Percentiles rank a stretch among this genome's conserved stretches.
Evolutionary conservation across 805 yeast species (phyloP).

Genomic region (Ogataea philodendri): DNA sequence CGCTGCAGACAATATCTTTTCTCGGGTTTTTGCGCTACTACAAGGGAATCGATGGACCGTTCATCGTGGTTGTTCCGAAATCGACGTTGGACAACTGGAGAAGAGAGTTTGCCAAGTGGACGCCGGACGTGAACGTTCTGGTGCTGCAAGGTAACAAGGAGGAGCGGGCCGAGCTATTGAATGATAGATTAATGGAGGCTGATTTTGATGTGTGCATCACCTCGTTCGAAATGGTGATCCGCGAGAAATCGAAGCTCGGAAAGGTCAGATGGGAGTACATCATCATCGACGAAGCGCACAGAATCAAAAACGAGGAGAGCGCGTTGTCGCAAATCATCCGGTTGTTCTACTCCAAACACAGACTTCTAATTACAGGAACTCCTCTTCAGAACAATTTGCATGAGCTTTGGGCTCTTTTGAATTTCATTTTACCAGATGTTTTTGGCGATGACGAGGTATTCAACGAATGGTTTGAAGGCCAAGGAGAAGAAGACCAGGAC

Average conservation of each 20-base stretch:
- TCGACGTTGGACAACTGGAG: constrained; percentile 96
- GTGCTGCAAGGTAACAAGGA: constrained; percentile 91
- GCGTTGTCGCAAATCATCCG: constrained; percentile 90
- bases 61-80: constrained; percentile 88
- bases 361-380: constrained; percentile 91
- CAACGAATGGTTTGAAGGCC: constrained; percentile 84
- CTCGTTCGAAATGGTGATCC: constrained; percentile 88
- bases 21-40: constrained; percentile 82
- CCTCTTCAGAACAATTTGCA: constrained; percentile 94
- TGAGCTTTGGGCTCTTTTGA: constrained; percentile 92
- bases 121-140: constrained; percentile 85
- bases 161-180: constrained; percentile 61
- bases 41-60: constrained; percentile 82
- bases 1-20: constrained; percentile 90
- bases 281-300: constrained; percentile 93
- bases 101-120: constrained; percentile 92
- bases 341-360: constrained; percentile 76
- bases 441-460: constrained; percentile 88
- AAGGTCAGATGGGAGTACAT: constrained; percentile 92
- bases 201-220: constrained; percentile 89
- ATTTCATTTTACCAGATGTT: constrained; percentile 89
- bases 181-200: constrained; percentile 58
- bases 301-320: constrained; percentile 93
- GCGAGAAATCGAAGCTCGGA: constrained; percentile 78
- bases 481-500: constrained; percentile 71